Evolutionary conservation across 805 yeast species (phyloP).

Genomic region (Candida methanosorbosa): DNA sequence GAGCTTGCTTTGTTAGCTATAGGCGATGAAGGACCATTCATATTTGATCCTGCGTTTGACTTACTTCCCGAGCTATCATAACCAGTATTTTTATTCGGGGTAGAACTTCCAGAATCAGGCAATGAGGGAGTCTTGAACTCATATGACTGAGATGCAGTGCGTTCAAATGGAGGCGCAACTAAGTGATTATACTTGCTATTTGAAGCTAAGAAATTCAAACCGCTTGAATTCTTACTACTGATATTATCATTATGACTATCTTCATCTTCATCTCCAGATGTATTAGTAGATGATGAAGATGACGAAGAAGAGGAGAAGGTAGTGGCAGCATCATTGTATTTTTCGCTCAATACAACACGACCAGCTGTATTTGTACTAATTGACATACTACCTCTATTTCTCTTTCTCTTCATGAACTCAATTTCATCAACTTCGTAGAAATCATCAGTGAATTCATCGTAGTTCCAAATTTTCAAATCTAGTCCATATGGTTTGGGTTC

Average conservation of each 20-base stretch:
- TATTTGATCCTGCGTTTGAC: too few species aligned
- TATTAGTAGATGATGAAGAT: background rate
- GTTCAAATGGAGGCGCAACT: background rate
- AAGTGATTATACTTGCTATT: too few species aligned
- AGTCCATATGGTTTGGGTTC: slow-evolving; percentile 31
- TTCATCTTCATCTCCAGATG: background rate
- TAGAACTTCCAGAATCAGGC: background rate
- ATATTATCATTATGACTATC: too few species aligned
- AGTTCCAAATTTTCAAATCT: slow-evolving; percentile 28
- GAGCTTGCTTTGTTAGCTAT: too few species aligned
- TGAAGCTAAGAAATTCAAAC: too few species aligned
- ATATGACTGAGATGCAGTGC: background rate
- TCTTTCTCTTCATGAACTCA: slow-evolving; percentile 24
- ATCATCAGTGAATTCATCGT: slow-evolving; percentile 24
- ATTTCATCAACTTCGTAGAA: slow-evolving; percentile 30
- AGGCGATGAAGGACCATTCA: too few species aligned
- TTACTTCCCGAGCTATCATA: too few species aligned
- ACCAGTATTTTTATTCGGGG: too few species aligned
- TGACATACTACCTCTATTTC: slow-evolving; percentile 21
- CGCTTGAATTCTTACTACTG: too few species aligned
- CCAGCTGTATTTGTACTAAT: slow-evolving; percentile 6
- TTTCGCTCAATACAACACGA: background rate
- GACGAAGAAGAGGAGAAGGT: background rate
- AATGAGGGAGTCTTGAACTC: background rate
- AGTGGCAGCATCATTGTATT: background rate